Base-by-base conservation (phyloP, 805 yeast species). In the Ogataea methanolica region DNA sequence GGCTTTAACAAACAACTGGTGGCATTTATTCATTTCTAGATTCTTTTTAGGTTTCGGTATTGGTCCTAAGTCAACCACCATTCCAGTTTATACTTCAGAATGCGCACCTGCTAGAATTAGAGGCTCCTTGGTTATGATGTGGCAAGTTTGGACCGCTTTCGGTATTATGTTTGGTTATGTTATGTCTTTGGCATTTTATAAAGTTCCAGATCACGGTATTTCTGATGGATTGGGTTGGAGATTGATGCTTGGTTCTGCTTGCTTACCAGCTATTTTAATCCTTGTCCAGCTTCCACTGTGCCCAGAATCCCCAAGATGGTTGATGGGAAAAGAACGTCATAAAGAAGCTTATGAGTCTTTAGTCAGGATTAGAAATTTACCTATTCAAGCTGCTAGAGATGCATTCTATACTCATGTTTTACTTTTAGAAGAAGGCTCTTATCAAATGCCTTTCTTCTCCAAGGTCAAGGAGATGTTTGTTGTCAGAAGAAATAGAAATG, bases 401-500 rank as follows among this genome's bases (percentile, higher is more conserved):
- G 66, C 79, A 42, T 83, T 83, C 65, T 83, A 83, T 68, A 85
- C 82, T 54, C 75, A 80, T 60, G 85, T 82, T 33, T 67, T 83
- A 55, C 70, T 83, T 53, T 69, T 75, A 58, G 88, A 83, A 65
- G 88, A 83, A 63, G 74, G 72, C 40, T 72, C 84, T 3, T 63
- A 70, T 55, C 70, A 67, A 17, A 63, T 73, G 45, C 73, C 85
- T 21, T 73, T 75, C 47, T 61, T 59, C 57, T 68, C 62, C 54
- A 76, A 81, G 59, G 44, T 79, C 41, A 68, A 67, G 44, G 86
- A 83, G 62, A 70, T 87, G 72, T 72, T 88, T 62, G 75, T 83
- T 1, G 73, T 85, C 41, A 78, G 94, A 65, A 80, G 96, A 72
- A 87, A 86, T 66, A 79, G 96, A 68, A 85, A 88, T 61, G 95